Evolutionary conservation across 768 basidiomycete species (phyloP), one percentile per base, ranked within the genome.

Genomic region (Sistotremastrum niveocremeum): DNA sequence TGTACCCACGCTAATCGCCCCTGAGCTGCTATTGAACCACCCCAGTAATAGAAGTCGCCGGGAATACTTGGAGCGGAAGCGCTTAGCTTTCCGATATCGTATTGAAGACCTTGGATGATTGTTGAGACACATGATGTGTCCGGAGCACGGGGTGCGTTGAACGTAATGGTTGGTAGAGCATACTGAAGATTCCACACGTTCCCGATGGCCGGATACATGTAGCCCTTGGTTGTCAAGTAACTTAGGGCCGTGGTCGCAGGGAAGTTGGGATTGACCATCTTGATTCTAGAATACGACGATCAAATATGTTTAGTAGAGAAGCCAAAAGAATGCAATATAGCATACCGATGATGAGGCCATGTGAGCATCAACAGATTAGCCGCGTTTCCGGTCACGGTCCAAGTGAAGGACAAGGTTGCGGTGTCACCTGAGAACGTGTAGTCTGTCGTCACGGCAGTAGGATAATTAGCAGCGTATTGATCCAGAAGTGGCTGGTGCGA

Each of bases 331-430:
- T 7, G 8, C 48, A 51, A 42, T 52, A 54, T 12, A 29, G 52
- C 55, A 33, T 38, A 60, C 62, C 63, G 51, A 46, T 64, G 63
- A 46, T 64, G 63, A 9, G 63, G 62, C 57, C 58, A 64, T 34
- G 62, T 62, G 31, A 64, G 53, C 52, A 62, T 57, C n/a, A 64
- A 53, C 35, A 63, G 55, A 7, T 63, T 51, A 0, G 51, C 52
- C 7, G 62, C 50, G 42, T 6, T 44, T 20, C 63, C 63, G 29
- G 49, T 48, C 6, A 61, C 59, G 12, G 50, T 51, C 60, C 60
- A 64, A 2, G 60, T 63, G 52, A 64, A 64, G 37, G 51, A 54
- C 41, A 64, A 54, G 6, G 53, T 60, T n/a, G 60, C 57, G 2
- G 46, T 53, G 39, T 62, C 48, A 20, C 60, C 61, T 11, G 50